Evolutionary conservation across 306 rosid species (phyloP).

Genomic region (Rubus idaeus): DNA sequence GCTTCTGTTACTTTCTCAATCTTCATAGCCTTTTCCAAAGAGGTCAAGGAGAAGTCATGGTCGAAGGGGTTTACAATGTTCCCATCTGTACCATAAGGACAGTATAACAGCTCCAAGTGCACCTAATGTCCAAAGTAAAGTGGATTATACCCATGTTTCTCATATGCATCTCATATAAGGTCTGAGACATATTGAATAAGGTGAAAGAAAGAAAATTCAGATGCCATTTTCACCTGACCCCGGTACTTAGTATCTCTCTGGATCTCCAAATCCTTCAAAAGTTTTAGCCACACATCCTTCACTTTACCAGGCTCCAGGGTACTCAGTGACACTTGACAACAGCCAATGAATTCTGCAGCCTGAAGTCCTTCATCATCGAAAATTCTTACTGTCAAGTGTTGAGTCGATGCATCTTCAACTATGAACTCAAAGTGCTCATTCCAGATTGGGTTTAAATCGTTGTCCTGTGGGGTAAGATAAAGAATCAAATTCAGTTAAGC

Average conservation of each 20-base stretch:
- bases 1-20: conserved; percentile 34
- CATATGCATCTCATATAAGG: background rate
- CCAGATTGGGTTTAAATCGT: conserved; percentile 91
- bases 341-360: conserved; percentile 75
- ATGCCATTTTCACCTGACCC: conserved; percentile 73
- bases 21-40: conserved; percentile 72
- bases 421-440: conserved; percentile 84
- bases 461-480: conserved; percentile 50
- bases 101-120: conserved; percentile 90
- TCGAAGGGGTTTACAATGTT: conserved; percentile 50
- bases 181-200: background rate
- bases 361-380: conserved; percentile 87
- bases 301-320: conserved; percentile 87
- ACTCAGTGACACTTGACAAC: conserved; percentile 60
- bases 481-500: conserved; percentile 7
- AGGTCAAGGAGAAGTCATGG: conserved; percentile 60
- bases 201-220: background rate
- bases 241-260: conserved; percentile 75
- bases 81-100: conserved; percentile 61
- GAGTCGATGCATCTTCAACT: conserved; percentile 73
- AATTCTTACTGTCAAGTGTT: conserved; percentile 78
- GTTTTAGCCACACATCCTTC: conserved; percentile 74
- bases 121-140: conserved; percentile 45
- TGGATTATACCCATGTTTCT: background rate
- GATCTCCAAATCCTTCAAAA: conserved; percentile 78